Base-by-base conservation (phyloP, 495 filamentous ascomycete species). In the Neurospora sp. region DNA sequence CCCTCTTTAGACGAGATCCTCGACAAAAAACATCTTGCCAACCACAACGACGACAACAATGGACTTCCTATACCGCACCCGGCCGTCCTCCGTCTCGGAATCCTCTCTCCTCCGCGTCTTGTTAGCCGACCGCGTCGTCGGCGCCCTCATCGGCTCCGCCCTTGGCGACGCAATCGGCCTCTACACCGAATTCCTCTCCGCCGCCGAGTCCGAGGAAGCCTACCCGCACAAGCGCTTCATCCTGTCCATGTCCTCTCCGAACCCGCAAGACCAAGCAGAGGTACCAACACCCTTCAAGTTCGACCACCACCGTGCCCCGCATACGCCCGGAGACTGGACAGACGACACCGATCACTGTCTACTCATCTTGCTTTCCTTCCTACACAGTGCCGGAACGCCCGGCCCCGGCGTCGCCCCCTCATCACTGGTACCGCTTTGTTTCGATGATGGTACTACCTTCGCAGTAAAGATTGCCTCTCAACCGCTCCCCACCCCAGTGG, bases 341-440 rank as follows among this genome's bases (percentile, higher is more conserved):
- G 84, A 87, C 73, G 85, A 87, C 75, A 87, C 85, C 12, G 85
- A 87, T 74, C 85, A 87, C 72, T 78, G 83, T 12, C 77, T 86
- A 0, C 75, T 85, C 0, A 76, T 87, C 18, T 38, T 87, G 7
- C 77, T 87, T 18, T 76, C 80, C 20, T 85, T 81, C 72, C 76
- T 87, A 1, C 83, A 84, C 69, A 75, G 76, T 12, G 79, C 82
- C 14, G 6, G 44, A 16, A 69, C 27, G 40, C 31, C 18, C 40
- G 44, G 9, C 0, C 44, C 44, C 3, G 18, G 18, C n/a, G 44
- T 20, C 3, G 44, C 44, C 4, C n/a, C 44, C 44, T 48, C 4
- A 2, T 0, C 3, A 0, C 44, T 3, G 3, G n/a, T 48, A 10
- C 44, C 44, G 8, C 1, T 48, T 20, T 48, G 0, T 20, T 48